Base-by-base conservation (phyloP, 2,329 filamentous ascomycete species). In the Colletotrichum shisoi region DNA sequence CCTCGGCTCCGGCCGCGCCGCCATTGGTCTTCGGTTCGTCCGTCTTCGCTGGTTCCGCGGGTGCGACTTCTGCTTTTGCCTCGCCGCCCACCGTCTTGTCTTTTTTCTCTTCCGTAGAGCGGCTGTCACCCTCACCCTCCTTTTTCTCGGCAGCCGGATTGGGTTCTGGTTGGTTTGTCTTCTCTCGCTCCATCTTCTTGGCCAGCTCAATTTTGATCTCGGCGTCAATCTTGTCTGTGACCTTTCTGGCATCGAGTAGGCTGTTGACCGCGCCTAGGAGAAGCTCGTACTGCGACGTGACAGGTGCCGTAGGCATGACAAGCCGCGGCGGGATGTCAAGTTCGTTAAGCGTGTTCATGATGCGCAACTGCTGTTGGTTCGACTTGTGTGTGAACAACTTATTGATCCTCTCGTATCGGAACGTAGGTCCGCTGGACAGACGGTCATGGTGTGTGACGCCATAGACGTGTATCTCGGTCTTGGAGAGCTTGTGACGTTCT, bases 361-460 rank as follows among this genome's bases (percentile, higher is more conserved):
- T 93, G 70, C 91, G 91, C 68, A 87, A 79, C 71, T 92, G 91
- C 75, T 94, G 91, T 68, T 91, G 87, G 61, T 89, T 87, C 17
- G 87, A 90, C 79, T 94, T 94, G 70, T 90, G 90, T 44, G 89
- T 88, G 63, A 93, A 90, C 27, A 92, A 86, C 77, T 93, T 93
- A 71, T 90, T 89, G 66, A 94, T 87, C 76, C 88, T 90, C 72
- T 94, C 91, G 34, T 93, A 93, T 13, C 94, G 91, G 84, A 98
- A 98, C 15, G 92, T 90, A 42, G 97, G 92, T 7, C 95, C 94
- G 9, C 90, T 91, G 1, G 90, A 89, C 45, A 97, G 84, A 34
- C 94, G 91, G 63, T 98, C 94, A 75, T 94, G 91, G 71, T 92
- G 88, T 8, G 90, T 87, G 11, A 99, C 91, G 70, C 94, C 95